phyloP scores from a whole-genome alignment of 2,329 filamentous ascomycete genomes.

The Pyrenochaeta sp. region DNA sequence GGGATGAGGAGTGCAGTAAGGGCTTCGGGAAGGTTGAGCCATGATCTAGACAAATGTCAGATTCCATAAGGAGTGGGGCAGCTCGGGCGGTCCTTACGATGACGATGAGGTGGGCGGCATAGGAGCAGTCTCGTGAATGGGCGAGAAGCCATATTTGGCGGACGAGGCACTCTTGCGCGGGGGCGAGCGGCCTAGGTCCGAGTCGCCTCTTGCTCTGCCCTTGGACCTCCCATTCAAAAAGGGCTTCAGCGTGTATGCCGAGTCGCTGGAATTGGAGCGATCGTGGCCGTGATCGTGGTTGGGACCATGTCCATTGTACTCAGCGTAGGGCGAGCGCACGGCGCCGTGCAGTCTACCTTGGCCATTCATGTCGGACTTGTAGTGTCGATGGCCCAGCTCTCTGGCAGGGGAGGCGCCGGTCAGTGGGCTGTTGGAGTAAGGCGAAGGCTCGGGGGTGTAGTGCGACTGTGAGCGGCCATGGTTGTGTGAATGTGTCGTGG shows the following conservation, averaged over 20 bases:
- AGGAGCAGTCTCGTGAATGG: constrained; percentile 43
- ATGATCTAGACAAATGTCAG: constrained; percentile 35
- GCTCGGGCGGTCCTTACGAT: constrained; percentile 28
- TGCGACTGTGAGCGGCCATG: constrained; percentile 53
- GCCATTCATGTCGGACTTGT: constrained; percentile 46
- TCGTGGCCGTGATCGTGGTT: constrained; percentile 25
- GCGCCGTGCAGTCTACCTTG: constrained; percentile 43
- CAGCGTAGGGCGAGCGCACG: constrained; percentile 38
- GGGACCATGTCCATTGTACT: constrained; percentile 37
- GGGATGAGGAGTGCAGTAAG: constrained; percentile 61
- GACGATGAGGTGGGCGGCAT: constrained; percentile 18
- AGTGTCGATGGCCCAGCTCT: constrained; percentile 38
- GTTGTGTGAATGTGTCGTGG: constrained; percentile 42
- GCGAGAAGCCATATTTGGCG: constrained; percentile 42
- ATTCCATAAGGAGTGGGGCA: neutral
- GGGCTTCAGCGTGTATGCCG: constrained; percentile 40
- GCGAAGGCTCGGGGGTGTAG: constrained; percentile 34
- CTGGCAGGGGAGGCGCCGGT: constrained; percentile 34
- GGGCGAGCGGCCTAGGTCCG: constrained; percentile 54
- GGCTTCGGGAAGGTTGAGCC: constrained; percentile 54
- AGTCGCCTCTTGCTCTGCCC: constrained; percentile 54
- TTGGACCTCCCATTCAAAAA: constrained; percentile 38
- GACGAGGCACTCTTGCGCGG: constrained; percentile 26
- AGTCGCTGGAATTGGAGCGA: constrained; percentile 37
- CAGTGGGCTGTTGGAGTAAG: constrained; percentile 26